Evolutionary conservation across 805 yeast genomes (phyloP), one percentile per base, ranked within the genome.

Genomic region (Metschnikowia arizonensis): DNA sequence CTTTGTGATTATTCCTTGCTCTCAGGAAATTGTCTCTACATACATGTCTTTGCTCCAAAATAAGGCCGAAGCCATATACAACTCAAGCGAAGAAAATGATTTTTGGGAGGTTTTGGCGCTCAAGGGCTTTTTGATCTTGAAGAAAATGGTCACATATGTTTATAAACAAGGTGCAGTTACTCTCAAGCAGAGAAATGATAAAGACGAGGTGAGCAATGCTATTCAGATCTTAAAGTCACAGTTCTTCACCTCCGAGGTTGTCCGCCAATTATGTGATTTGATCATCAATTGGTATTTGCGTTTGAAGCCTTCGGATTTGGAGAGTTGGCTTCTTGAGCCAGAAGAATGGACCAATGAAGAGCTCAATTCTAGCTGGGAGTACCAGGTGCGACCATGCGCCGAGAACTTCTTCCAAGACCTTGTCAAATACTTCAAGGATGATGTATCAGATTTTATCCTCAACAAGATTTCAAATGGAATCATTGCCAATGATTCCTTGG

Each of bases 311-410:
- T 63, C 76, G 1, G 97, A 90, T 59, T 62, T 91, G 39, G 95
- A 86, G 54, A 69, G 79, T 31, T 93, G 98, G 98, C 61, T 72
- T 10, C 62, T 76, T 14, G 96, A 89, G 48, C 97, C 98, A 0
- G 98, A 89, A 61, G 97, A 88, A 61, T 93, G 95, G 88, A 81
- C 86, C 17, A 81, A 82, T 51, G 96, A 88, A 57, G 95, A 89
- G 53, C 67, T 83, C 46, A 76, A 81, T 41, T 69, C 80, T 4
- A 82, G 84, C 58, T 88, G 87, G 82, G 97, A 90, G 59, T 88
- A 71, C 60, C 90, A 86, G 59, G 74, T 89, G 10, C 72, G 95
- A 46, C 88, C 91, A 3, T 88, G 97, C 64, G 88, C 96, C 0
- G 96, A 88, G 54, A 82, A 82, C 58, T 81, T 88, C 53, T 89